phyloP scores from a whole-genome alignment of 345 rosid species.

The Eucalyptus leucophloia region DNA sequence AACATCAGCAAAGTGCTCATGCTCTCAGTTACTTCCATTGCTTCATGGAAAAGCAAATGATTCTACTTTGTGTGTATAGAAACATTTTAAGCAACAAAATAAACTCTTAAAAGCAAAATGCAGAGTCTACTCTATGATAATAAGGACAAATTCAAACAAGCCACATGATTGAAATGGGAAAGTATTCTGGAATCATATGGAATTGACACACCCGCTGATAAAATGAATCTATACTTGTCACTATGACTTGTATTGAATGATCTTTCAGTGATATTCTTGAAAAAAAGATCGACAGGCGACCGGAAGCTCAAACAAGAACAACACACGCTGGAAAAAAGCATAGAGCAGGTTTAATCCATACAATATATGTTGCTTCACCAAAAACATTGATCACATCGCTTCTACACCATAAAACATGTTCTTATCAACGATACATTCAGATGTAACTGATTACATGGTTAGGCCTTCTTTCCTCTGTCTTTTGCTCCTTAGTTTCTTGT shows the following conservation, averaged over 20 bases:
- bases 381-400: not conserved
- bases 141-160: not conserved
- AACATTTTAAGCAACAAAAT: not conserved
- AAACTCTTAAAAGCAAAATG: not conserved
- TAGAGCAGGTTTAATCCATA: not conserved
- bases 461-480: not conserved
- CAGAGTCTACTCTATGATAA: not conserved
- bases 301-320: not conserved
- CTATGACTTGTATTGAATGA: not conserved
- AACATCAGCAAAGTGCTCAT: not conserved
- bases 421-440: not conserved
- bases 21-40: not conserved
- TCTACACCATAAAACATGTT: not conserved
- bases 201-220: not conserved
- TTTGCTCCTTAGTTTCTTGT: not conserved
- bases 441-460: not conserved
- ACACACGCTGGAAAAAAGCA: conserved; percentile 4
- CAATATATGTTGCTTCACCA: not conserved
- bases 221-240: not conserved
- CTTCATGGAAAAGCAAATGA: not conserved
- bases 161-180: not conserved
- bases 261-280: not conserved
- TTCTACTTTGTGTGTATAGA: not conserved
- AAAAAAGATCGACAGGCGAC: not conserved
- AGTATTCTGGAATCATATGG: not conserved